Evolutionary conservation across 257 asterid genomes (phyloP).

Genomic region (Solanum sitiens): DNA sequence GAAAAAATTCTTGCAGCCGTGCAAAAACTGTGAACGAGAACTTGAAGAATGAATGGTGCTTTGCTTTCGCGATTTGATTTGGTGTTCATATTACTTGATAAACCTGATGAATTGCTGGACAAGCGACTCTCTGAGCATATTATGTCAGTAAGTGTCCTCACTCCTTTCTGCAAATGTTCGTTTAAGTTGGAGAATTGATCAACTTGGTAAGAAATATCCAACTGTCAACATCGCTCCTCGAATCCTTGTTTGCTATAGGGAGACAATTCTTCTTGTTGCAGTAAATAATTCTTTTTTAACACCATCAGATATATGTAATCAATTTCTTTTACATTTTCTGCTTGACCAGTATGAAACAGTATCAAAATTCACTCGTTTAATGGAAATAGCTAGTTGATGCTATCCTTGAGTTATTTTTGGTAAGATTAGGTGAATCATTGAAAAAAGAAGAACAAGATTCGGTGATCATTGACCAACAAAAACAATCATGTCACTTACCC

Average conservation of each 20-base stretch:
- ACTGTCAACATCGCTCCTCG: not conserved
- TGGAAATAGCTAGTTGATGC: not conserved
- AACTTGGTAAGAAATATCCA: not conserved
- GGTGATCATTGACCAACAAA: not conserved
- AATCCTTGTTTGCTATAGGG: not conserved
- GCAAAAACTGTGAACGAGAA: conserved; percentile 98
- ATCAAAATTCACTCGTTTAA: not conserved
- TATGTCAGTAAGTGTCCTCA: conserved; percentile 77
- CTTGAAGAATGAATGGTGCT: conserved; percentile 84
- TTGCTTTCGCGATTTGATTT: conserved; percentile 94
- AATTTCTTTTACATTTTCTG: not conserved
- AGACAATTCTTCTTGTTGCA: not conserved
- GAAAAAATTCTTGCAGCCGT: conserved; percentile 53
- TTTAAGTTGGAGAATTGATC: not conserved
- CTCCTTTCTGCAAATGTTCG: conserved; percentile 2
- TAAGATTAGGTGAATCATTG: not conserved
- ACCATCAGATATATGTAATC: not conserved
- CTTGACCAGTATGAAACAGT: not conserved
- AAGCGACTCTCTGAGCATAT: conserved; percentile 94
- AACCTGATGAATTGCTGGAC: conserved; percentile 88
- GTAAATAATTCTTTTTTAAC: not conserved
- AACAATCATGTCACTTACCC: not conserved
- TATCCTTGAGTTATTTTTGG: not conserved
- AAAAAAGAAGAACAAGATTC: not conserved
- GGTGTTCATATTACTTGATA: conserved; percentile 95